These are phyloP conservation scores for Mycena floridula DNA, from an alignment of 768 basidiomycete genomes.

Conservation along the genomic window DNA sequence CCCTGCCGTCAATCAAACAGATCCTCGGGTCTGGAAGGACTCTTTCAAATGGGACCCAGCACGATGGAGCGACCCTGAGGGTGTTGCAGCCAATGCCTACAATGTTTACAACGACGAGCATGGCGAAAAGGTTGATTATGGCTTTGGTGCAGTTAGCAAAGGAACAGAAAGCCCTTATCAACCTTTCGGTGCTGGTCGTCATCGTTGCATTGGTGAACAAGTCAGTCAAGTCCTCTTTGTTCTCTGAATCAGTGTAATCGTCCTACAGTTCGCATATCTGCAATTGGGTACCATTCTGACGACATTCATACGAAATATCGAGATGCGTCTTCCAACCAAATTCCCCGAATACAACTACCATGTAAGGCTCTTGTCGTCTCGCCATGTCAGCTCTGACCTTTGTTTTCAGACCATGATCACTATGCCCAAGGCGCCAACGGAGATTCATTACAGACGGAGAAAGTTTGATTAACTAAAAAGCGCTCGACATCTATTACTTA, in stretches of 20 bases:
- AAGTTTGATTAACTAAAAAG: slow-evolving; percentile 36
- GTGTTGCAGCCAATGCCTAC: slow-evolving; percentile 74
- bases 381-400: neutral
- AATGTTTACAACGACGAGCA: slow-evolving; percentile 66
- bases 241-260: neutral
- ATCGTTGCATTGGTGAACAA: slow-evolving; percentile 92
- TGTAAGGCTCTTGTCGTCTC: slow-evolving; percentile 36
- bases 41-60: slow-evolving; percentile 68
- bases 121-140: slow-evolving; percentile 93
- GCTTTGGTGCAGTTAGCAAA: slow-evolving; percentile 93
- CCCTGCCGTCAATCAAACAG: slow-evolving; percentile 83
- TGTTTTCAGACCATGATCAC: slow-evolving; percentile 83
- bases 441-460: slow-evolving; percentile 57
- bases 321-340: slow-evolving; percentile 58
- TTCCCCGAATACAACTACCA: slow-evolving; percentile 89
- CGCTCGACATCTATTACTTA: neutral
- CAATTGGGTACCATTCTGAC: slow-evolving; percentile 83
- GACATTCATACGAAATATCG: slow-evolving; percentile 70
- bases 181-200: slow-evolving; percentile 95
- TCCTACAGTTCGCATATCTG: slow-evolving; percentile 79
- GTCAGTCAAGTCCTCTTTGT: slow-evolving; percentile 25
- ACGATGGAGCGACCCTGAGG: slow-evolving; percentile 83
- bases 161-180: slow-evolving; percentile 95
- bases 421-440: slow-evolving; percentile 69
- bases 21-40: slow-evolving; percentile 77